Evolutionary conservation across 306 rosid species (phyloP).

Genomic region (Cotoneaster glaucophyllus): DNA sequence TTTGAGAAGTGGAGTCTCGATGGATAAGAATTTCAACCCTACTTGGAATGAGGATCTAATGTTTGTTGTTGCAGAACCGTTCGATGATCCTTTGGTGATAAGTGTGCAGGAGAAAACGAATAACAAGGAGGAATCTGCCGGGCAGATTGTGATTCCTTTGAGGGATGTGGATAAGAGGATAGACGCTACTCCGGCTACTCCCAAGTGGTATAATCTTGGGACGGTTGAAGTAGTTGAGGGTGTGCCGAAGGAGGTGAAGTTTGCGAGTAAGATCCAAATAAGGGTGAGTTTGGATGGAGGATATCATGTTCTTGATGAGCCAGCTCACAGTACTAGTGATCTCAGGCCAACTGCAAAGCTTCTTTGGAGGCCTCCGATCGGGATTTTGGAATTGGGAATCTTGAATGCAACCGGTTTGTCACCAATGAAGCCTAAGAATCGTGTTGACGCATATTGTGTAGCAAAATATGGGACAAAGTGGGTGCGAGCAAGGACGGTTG

Average conservation of each 20-base stretch:
- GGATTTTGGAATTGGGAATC: conserved; percentile 19
- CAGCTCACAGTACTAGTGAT: conserved; percentile 6
- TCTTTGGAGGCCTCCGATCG: conserved; percentile 14
- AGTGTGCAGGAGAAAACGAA: conserved; percentile 5
- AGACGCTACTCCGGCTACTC: neutral
- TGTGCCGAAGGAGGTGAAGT: neutral
- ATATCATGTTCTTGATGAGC: conserved; percentile 19
- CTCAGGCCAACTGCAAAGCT: conserved; percentile 4
- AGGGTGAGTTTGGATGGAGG: conserved; percentile 16
- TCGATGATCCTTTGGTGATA: conserved; percentile 6
- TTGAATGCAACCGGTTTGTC: conserved; percentile 7
- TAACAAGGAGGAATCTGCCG: neutral
- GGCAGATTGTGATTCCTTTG: conserved; percentile 5
- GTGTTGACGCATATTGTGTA: conserved; percentile 14
- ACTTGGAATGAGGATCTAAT: conserved; percentile 16
- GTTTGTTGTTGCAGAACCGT: conserved; percentile 17
- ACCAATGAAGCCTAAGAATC: conserved; percentile 1
- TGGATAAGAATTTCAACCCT: neutral
- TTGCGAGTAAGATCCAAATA: conserved; percentile 4
- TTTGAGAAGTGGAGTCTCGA: neutral
- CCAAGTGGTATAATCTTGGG: conserved; percentile 17
- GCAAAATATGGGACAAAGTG: conserved; percentile 19
- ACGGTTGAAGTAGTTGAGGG: neutral
- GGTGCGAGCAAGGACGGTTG: conserved; percentile 15
- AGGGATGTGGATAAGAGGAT: neutral